Evolutionary conservation across 768 basidiomycete species (phyloP).

Genomic region (Hygrocybe punicea): DNA sequence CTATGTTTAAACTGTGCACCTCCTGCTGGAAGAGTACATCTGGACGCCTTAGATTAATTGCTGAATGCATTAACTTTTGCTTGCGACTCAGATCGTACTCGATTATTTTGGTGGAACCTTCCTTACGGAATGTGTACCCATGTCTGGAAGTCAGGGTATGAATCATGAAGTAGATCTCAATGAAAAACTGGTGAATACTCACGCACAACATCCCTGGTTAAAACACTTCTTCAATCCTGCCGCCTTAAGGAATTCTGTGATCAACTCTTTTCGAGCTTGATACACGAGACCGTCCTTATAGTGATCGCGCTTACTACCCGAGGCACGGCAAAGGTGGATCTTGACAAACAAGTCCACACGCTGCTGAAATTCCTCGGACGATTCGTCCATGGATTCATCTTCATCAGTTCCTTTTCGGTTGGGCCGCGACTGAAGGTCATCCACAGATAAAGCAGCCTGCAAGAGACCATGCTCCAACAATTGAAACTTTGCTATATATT

Average conservation of each 20-base stretch:
- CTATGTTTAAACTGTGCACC: conserved; percentile 21
- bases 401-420: conserved; percentile 32
- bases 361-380: conserved; percentile 55
- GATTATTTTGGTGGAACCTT: conserved; percentile 90
- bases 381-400: conserved; percentile 52
- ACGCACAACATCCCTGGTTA: conserved; percentile 77
- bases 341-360: conserved; percentile 66
- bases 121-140: conserved; percentile 88
- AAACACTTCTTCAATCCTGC: conserved; percentile 71
- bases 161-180: conserved; percentile 6
- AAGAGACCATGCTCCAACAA: conserved; percentile 87
- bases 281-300: conserved; percentile 90
- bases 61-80: conserved; percentile 53
- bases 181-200: conserved; percentile 33
- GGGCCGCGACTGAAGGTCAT: conserved; percentile 55
- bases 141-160: conserved; percentile 41
- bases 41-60: conserved; percentile 57
- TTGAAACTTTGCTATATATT: conserved; percentile 82
- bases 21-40: conserved; percentile 63
- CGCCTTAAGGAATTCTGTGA: conserved; percentile 74
- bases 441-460: conserved; percentile 73
- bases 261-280: conserved; percentile 78
- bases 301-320: conserved; percentile 65
- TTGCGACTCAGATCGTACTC: conserved; percentile 85
- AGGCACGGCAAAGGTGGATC: conserved; percentile 47